Percentiles rank a stretch among this genome's conserved stretches.
phyloP scores from a whole-genome alignment of 2,329 filamentous ascomycete species.

The Trichoderma koningiopsis region DNA sequence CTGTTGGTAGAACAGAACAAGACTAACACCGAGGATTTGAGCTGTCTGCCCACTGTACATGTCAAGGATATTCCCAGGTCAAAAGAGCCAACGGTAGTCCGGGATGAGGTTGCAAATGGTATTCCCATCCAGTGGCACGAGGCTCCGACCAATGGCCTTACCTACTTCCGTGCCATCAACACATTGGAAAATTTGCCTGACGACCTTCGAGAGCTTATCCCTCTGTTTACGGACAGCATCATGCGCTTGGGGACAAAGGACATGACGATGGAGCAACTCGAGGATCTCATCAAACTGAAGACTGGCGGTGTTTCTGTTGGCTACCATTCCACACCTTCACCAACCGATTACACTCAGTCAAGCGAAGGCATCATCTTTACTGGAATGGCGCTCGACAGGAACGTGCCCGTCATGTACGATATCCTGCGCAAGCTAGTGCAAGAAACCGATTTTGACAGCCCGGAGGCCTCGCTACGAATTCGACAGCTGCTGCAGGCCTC shows the following conservation, averaged over 20 bases:
- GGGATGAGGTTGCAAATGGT: conserved; percentile 66
- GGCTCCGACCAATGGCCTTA: conserved; percentile 91
- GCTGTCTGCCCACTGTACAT: conserved; percentile 83
- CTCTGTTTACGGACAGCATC: conserved; percentile 87
- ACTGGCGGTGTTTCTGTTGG: conserved; percentile 87
- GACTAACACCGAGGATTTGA: conserved; percentile 80
- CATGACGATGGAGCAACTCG: conserved; percentile 89
- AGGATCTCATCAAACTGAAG: conserved; percentile 94
- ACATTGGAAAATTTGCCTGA: conserved; percentile 76
- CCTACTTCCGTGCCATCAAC: conserved; percentile 92
- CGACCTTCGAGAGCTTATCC: conserved; percentile 80
- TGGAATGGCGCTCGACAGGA: conserved; percentile 85
- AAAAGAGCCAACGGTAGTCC: conserved; percentile 62
- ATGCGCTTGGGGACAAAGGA: conserved; percentile 90
- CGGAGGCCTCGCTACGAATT: conserved; percentile 79
- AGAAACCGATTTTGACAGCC: conserved; percentile 87
- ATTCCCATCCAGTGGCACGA: conserved; percentile 85
- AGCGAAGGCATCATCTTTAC: conserved; percentile 82
- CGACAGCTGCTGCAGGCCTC: conserved; percentile 83
- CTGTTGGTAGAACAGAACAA: conserved; percentile 82
- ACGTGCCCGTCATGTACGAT: conserved; percentile 88
- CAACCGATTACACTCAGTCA: conserved; percentile 68
- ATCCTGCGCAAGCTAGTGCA: conserved; percentile 77
- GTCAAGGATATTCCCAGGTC: conserved; percentile 85
- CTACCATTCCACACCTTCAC: conserved; percentile 80